Evolutionary conservation across 31 red algal species (phyloP).

Genomic region (Asparagopsis taxiformis): DNA sequence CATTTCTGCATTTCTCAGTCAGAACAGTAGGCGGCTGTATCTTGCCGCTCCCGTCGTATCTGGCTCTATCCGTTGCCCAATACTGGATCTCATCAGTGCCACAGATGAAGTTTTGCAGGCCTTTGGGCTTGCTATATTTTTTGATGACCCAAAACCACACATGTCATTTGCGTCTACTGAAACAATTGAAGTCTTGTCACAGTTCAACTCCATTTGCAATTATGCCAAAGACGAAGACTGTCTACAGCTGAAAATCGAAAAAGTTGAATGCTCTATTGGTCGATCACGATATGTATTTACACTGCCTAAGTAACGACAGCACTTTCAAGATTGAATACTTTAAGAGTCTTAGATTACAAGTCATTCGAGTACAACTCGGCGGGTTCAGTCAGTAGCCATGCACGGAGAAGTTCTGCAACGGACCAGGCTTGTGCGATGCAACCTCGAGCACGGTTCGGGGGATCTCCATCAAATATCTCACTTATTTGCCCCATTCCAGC

Average conservation of each 20-base stretch:
- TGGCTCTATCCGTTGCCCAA: not conserved
- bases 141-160: constrained; percentile 42
- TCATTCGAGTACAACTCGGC: constrained; percentile 14
- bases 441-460: constrained; percentile 53
- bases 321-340: not conserved
- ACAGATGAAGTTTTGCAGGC: constrained; percentile 13
- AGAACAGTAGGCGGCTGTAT: constrained; percentile 15
- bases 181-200: not conserved
- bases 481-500: constrained; percentile 58
- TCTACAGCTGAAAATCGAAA: constrained; percentile 2
- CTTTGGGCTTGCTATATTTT: constrained; percentile 25
- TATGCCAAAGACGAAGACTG: not conserved
- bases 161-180: constrained; percentile 59
- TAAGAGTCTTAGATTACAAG: no score
- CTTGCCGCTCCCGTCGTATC: constrained; percentile 13
- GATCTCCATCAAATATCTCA: constrained; percentile 65
- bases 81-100: constrained; percentile 1
- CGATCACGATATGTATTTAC: constrained; percentile 12
- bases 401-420: constrained; percentile 58
- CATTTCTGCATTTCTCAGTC: constrained; percentile 6
- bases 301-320: not conserved
- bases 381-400: constrained; percentile 60
- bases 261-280: constrained; percentile 16
- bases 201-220: not conserved
- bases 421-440: constrained; percentile 79